Percentiles rank a stretch among this genome's conserved stretches.
Evolutionary conservation across 805 yeast genomes (phyloP).

Genomic region (Ogataea paraovalis): DNA sequence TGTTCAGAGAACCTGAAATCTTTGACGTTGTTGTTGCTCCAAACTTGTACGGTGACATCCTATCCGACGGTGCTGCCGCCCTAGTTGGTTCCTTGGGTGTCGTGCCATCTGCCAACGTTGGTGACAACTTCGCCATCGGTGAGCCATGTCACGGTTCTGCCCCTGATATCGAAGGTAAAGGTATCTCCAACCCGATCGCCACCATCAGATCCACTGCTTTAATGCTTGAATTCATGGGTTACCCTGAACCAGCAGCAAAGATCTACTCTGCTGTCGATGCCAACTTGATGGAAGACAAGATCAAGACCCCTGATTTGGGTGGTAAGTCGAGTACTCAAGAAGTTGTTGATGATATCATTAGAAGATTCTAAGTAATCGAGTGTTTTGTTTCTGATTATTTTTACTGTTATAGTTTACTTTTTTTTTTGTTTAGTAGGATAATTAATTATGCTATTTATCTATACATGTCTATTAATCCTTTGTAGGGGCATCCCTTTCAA

Average conservation of each 20-base stretch:
- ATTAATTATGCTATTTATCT: too few species aligned
- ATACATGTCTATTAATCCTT: too few species aligned
- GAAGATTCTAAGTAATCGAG: slow-evolving; percentile 39
- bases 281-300: slow-evolving; percentile 71
- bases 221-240: slow-evolving; percentile 95
- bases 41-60: slow-evolving; percentile 94
- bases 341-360: slow-evolving; percentile 79
- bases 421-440: too few species aligned
- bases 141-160: slow-evolving; percentile 99
- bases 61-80: slow-evolving; percentile 98
- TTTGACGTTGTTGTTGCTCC: slow-evolving; percentile 99
- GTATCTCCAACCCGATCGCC: slow-evolving; percentile 94
- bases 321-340: slow-evolving; percentile 84
- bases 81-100: slow-evolving; percentile 96
- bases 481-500: slow-evolving; percentile 45
- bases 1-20: slow-evolving; percentile 97
- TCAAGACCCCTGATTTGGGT: slow-evolving; percentile 93
- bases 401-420: background rate
- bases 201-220: slow-evolving; percentile 97
- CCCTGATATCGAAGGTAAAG: slow-evolving; percentile 96
- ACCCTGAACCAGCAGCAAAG: slow-evolving; percentile 81
- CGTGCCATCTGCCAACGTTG: slow-evolving; percentile 97
- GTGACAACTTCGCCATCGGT: slow-evolving; percentile 93
- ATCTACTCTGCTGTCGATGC: slow-evolving; percentile 95
- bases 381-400: background rate